Conservation (phyloP, 2,329 filamentous ascomycete genomes). For the Teratosphaeria zuluensis region DNA sequence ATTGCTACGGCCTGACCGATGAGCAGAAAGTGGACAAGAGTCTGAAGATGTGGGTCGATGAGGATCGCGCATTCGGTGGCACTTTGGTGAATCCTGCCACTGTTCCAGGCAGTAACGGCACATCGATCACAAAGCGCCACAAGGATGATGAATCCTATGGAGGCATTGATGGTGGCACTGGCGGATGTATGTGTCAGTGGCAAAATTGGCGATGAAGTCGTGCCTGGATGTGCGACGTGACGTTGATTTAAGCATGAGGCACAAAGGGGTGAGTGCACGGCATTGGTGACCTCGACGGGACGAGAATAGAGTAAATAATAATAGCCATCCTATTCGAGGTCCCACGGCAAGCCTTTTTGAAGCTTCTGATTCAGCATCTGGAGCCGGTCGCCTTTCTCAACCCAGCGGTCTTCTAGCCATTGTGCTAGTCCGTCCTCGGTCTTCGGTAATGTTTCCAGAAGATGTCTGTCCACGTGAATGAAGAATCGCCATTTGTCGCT, state of each 20-base stretch:
- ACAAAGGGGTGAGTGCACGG: not conserved
- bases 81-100: conserved; percentile 40
- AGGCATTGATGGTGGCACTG: conserved; percentile 50
- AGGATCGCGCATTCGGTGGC: conserved; percentile 44
- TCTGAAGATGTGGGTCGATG: conserved; percentile 40
- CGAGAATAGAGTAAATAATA: not conserved
- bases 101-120: conserved; percentile 29
- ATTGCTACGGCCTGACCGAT: conserved; percentile 49
- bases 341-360: conserved; percentile 8
- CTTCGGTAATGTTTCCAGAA: conserved; percentile 19
- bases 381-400: conserved; percentile 26
- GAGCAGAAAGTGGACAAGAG: conserved; percentile 35
- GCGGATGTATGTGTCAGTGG: conserved; percentile 53
- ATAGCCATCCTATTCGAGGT: not conserved
- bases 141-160: conserved; percentile 18
- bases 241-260: not conserved
- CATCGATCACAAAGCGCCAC: not conserved
- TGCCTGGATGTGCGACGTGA: not conserved
- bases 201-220: conserved; percentile 38
- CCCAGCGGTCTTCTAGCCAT: conserved; percentile 29
- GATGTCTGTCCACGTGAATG: conserved; percentile 25
- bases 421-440: conserved; percentile 20
- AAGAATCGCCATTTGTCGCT: conserved; percentile 21
- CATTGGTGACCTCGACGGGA: not conserved
- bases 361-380: conserved; percentile 17